Evolutionary conservation across 805 yeast species (phyloP).

Genomic region (Candida saitoana): DNA sequence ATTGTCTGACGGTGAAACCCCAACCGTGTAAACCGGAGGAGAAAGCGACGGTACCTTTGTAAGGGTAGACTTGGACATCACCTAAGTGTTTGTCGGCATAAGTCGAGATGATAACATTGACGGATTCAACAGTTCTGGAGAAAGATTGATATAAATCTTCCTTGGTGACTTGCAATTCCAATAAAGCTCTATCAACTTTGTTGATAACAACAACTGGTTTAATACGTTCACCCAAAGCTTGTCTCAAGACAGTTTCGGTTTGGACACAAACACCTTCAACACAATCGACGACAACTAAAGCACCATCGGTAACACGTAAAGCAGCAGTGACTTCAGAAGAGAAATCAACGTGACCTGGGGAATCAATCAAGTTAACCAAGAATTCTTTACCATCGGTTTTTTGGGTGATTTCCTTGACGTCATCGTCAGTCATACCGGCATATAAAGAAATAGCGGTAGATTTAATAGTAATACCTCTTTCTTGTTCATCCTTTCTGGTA

Average conservation of each 20-base stretch:
- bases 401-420: constrained; percentile 86
- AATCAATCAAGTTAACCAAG: constrained; percentile 96
- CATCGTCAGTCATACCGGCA: constrained; percentile 83
- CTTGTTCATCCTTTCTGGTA: constrained; percentile 99
- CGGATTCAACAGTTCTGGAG: constrained; percentile 98
- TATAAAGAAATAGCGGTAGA: constrained; percentile 97
- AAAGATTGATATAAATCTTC: constrained; percentile 98
- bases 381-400: constrained; percentile 89
- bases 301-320: constrained; percentile 99
- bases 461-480: constrained; percentile 99
- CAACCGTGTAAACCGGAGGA: constrained; percentile 99
- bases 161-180: constrained; percentile 97
- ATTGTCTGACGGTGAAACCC: constrained; percentile 99
- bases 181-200: constrained; percentile 99
- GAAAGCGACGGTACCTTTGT: constrained; percentile 97
- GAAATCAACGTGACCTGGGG: constrained; percentile 99
- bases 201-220: constrained; percentile 97
- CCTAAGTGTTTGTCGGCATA: constrained; percentile 88
- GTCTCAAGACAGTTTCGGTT: constrained; percentile 99
- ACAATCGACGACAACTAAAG: constrained; percentile 97
- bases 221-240: constrained; percentile 98
- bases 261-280: constrained; percentile 99
- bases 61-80: constrained; percentile 98
- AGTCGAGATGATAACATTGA: constrained; percentile 95
- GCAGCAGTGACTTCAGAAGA: constrained; percentile 99